Evolutionary conservation across 768 basidiomycete genomes (phyloP), one percentile per base, ranked within the genome.

Genomic region (Podaxis mareebaensis): DNA sequence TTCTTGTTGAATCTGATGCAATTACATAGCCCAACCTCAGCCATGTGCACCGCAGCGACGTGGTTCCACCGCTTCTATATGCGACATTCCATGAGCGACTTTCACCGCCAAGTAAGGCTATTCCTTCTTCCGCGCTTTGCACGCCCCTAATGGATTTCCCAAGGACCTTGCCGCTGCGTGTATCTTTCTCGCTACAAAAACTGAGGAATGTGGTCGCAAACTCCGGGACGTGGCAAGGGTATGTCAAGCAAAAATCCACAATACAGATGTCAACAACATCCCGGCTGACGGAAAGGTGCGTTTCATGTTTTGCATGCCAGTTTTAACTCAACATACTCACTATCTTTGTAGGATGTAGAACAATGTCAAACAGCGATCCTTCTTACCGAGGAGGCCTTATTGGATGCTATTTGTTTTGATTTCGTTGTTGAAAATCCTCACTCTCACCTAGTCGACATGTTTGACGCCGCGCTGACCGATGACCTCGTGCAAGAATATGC

Each of bases 41-140:
- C 92, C 13, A 85, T 93, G 78, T 90, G 90, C 69, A 92, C 93
- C 26, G 92, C 93, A 26, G 92, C 92, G 26, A 91, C 90, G 5
- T 95, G 93, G 90, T 93, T 94, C 67, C 93, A 95, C 74, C 83
- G 93, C 12, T 95, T 95, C 74, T 95, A 91, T 74, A 93, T 95
- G 92, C 83, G 93, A 64, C 88, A 85, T 72, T 85, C 92, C 28
- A 85, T 92, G 84, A 87, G 90, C 68, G 90, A 93, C 69, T 90
- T 91, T 69, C 89, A 91, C 67, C 83, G 87, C 46, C 90, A 91
- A 80, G 92, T 90, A 75, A 66, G 79, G 38, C 64, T 49, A n/a
- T 65, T 64, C 11, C n/a, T 58, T 53, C 58, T 33, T 33, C 26
- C 53, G 24, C 65, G 63, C 60, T 52, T 66, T 62, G 65, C 40